A percentile compares a stretch with the other conserved stretches of the same genome.
Evolutionary conservation across 106 monocot species (phyloP).

Genomic region (Hemerocallis citrina): DNA sequence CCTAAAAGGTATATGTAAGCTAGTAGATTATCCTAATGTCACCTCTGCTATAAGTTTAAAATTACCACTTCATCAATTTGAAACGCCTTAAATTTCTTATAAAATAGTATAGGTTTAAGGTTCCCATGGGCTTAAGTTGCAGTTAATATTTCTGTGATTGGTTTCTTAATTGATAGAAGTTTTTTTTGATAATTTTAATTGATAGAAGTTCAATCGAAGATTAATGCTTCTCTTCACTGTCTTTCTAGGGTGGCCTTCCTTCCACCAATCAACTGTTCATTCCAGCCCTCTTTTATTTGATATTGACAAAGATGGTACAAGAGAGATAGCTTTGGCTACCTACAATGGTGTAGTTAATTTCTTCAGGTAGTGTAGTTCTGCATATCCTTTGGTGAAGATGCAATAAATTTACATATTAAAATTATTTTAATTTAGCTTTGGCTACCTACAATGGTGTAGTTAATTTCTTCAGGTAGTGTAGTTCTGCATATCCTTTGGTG

Average conservation of each 20-base stretch:
- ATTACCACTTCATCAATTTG: not conserved
- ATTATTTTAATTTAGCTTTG: slow-evolving; percentile 19
- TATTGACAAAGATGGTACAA: slow-evolving; percentile 92
- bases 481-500: no score
- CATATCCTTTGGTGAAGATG: not conserved
- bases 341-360: slow-evolving; percentile 96
- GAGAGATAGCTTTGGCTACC: slow-evolving; percentile 90
- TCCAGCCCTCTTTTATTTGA: slow-evolving; percentile 87
- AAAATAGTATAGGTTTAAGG: no score
- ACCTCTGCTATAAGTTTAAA: not conserved
- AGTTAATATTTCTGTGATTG: no score
- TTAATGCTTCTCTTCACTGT: slow-evolving; percentile 1
- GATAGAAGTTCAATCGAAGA: not conserved
- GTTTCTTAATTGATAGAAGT: no score
- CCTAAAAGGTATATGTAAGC: not conserved
- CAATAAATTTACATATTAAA: not conserved
- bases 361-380: slow-evolving; percentile 56
- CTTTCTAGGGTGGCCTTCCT: slow-evolving; percentile 88
- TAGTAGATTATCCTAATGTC: not conserved
- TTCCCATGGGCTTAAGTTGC: no score
- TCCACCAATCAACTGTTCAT: slow-evolving; percentile 98
- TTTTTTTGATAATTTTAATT: no score
- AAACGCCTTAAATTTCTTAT: not conserved
- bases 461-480: no score
- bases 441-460: no score